Percentiles rank a stretch among this genome's conserved stretches.
Evolutionary conservation across 2,329 filamentous ascomycete species (phyloP).

Genomic region (Reticulascus tulasneorum): DNA sequence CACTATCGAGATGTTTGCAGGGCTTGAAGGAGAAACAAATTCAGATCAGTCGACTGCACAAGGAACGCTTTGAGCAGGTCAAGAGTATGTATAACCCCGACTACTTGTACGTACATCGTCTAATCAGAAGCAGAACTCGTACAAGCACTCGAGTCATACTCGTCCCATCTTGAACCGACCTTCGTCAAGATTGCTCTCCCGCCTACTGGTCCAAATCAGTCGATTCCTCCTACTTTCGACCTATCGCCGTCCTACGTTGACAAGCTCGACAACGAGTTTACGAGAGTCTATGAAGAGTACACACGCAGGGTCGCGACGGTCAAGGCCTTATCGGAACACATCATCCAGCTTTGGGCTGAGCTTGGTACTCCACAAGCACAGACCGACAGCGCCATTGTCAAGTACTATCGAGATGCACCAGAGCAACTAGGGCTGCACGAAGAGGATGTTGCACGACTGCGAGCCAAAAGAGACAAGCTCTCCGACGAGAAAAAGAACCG

Average conservation of each 20-base stretch:
- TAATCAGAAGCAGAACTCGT: conserved; percentile 66
- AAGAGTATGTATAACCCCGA: conserved; percentile 61
- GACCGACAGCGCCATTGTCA: conserved; percentile 81
- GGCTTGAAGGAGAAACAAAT: conserved; percentile 80
- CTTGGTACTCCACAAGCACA: conserved; percentile 91
- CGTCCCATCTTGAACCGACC: conserved; percentile 85
- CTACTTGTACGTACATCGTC: not conserved
- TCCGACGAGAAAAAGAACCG: conserved; percentile 83
- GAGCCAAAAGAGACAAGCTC: conserved; percentile 73
- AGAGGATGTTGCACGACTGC: conserved; percentile 73
- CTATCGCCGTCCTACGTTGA: conserved; percentile 87
- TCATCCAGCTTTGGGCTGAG: conserved; percentile 94
- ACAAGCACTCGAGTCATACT: conserved; percentile 91
- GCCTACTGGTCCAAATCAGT: conserved; percentile 71
- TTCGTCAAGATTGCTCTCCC: conserved; percentile 85
- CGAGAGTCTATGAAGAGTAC: conserved; percentile 94
- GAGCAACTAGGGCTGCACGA: conserved; percentile 92
- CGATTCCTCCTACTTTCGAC: conserved; percentile 79
- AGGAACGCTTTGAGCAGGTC: conserved; percentile 91
- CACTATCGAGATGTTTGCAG: conserved; percentile 75
- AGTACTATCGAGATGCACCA: conserved; percentile 83
- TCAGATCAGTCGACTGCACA: conserved; percentile 76
- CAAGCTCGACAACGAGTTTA: conserved; percentile 85
- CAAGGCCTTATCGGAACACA: conserved; percentile 71
- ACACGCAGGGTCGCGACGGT: conserved; percentile 75